Conservation (phyloP, 495 filamentous ascomycete species). For the Platismatia glauca region DNA sequence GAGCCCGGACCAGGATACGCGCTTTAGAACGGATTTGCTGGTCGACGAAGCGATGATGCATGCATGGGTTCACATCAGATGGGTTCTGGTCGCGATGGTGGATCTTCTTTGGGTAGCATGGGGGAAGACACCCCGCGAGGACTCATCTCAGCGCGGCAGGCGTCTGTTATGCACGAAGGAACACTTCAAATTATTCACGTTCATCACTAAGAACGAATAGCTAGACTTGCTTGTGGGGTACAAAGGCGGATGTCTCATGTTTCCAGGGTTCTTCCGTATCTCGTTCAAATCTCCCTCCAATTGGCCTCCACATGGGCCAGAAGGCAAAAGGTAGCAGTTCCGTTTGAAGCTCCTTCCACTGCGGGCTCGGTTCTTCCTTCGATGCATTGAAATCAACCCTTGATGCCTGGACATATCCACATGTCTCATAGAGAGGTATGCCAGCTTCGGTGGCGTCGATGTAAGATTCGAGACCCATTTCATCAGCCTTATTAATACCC, state of each 20-base stretch:
- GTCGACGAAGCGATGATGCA: too few species aligned
- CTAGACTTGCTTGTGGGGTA: background rate
- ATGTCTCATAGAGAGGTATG: constrained; percentile 30
- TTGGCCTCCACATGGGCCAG: constrained; percentile 6
- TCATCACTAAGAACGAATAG: background rate
- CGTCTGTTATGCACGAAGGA: background rate
- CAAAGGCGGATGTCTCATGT: background rate
- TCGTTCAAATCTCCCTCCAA: background rate
- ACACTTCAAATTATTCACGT: background rate
- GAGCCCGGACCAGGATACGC: too few species aligned
- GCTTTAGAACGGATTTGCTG: too few species aligned
- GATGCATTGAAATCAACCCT: constrained; percentile 8
- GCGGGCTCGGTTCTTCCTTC: background rate
- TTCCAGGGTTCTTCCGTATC: background rate
- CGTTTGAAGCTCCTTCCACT: background rate
- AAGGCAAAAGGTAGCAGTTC: background rate
- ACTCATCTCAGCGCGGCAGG: background rate
- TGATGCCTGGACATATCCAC: constrained; percentile 25
- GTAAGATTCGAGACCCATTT: constrained; percentile 32
- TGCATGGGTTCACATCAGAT: too few species aligned
- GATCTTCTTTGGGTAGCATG: background rate
- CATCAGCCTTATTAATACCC: constrained; percentile 36
- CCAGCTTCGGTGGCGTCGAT: constrained; percentile 35
- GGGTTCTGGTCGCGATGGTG: too few species aligned
- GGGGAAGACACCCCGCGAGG: background rate